Percentiles rank a stretch among this genome's conserved stretches.
These are phyloP conservation scores for Alectoria sarmentosa DNA, from an alignment of 495 filamentous ascomycete genomes.

Conservation along the genomic window DNA sequence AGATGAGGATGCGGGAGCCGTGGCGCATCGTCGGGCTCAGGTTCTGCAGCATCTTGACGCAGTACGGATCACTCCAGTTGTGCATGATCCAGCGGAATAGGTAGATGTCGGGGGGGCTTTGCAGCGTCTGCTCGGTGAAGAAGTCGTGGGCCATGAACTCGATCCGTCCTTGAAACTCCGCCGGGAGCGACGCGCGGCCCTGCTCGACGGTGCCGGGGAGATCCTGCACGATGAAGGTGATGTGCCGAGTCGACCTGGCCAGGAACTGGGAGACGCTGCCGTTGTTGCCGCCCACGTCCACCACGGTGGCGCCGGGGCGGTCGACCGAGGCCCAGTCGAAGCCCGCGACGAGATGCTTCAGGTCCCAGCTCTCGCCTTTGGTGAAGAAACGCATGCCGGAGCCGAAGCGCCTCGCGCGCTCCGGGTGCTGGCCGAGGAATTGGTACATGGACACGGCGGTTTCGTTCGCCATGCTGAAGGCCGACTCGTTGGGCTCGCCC, in stretches of 20 bases:
- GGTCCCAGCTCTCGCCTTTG: conserved; percentile 44
- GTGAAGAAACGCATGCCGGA: conserved; percentile 45
- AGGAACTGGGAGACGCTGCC: conserved; percentile 30
- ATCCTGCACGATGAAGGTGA: conserved; percentile 49
- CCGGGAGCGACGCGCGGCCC: conserved; percentile 33
- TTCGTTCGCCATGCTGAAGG: conserved; percentile 34
- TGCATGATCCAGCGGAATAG: conserved; percentile 44
- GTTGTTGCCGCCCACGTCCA: conserved; percentile 33
- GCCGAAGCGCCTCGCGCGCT: conserved; percentile 43
- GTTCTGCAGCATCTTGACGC: conserved; percentile 42
- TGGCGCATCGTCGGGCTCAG: conserved; percentile 49
- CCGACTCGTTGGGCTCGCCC: conserved; percentile 26
- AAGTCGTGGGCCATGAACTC: conserved; percentile 45
- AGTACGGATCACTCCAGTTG: conserved; percentile 28
- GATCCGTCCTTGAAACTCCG: conserved; percentile 36
- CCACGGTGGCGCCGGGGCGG: conserved; percentile 29
- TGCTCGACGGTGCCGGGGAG: conserved; percentile 39
- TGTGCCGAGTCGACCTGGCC: conserved; percentile 23
- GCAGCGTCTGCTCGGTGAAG: conserved; percentile 40
- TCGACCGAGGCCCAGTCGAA: conserved; percentile 42
- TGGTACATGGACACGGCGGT: conserved; percentile 39
- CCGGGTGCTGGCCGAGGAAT: conserved; percentile 36
- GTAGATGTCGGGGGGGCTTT: conserved; percentile 46
- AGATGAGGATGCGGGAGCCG: conserved; percentile 43
- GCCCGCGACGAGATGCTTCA: conserved; percentile 38